These are phyloP conservation scores for Wickerhamiella musiphila DNA, from an alignment of 805 yeast species.

Conservation along the genomic window DNA sequence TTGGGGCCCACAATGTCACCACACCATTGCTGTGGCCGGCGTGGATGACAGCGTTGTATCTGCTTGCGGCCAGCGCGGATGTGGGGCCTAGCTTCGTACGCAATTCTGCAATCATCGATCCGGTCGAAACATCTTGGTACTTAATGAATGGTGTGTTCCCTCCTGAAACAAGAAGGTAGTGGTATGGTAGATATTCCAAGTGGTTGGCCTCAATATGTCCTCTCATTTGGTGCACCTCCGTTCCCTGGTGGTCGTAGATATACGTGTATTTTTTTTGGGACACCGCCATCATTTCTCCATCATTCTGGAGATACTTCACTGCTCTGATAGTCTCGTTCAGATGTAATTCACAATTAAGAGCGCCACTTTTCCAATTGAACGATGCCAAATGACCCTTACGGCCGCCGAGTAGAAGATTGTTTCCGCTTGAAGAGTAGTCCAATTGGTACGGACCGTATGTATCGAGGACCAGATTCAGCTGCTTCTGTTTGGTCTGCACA, in stretches of 20 bases:
- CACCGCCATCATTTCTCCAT: constrained; percentile 74
- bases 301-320: constrained; percentile 79
- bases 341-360: constrained; percentile 61
- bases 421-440: constrained; percentile 77
- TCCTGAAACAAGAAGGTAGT: constrained; percentile 68
- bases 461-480: constrained; percentile 50
- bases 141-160: constrained; percentile 80
- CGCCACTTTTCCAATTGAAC: constrained; percentile 88
- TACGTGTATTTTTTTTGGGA: constrained; percentile 93
- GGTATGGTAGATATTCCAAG: constrained; percentile 83
- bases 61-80: constrained; percentile 72
- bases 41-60: constrained; percentile 90
- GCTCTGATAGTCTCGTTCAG: constrained; percentile 81
- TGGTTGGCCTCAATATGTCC: constrained; percentile 76
- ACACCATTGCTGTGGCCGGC: constrained; percentile 88
- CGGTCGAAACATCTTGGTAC: constrained; percentile 93
- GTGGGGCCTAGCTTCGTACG: constrained; percentile 87
- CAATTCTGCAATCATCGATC: constrained; percentile 63
- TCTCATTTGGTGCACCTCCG: constrained; percentile 78
- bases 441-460: constrained; percentile 73
- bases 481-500: constrained; percentile 50
- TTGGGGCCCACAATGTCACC: constrained; percentile 87
- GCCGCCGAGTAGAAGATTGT: constrained; percentile 72
- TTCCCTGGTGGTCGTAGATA: constrained; percentile 79
- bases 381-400: constrained; percentile 88